Base-by-base conservation (phyloP, 805 yeast genomes). In the Myxozyma sirexii region DNA sequence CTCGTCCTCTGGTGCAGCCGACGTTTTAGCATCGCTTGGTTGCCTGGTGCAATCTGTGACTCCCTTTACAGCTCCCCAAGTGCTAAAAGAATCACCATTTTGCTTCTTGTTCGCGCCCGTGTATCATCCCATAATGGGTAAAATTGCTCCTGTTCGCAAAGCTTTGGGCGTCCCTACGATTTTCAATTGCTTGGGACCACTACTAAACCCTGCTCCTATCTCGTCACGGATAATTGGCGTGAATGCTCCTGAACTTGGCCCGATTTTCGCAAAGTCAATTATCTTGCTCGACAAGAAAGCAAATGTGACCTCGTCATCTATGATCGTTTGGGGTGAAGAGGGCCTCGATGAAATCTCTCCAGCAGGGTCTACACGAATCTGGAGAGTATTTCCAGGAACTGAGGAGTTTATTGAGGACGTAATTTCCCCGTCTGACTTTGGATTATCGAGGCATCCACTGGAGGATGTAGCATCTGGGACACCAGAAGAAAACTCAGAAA, bases 271-370 rank as follows among this genome's bases (percentile, higher is more conserved):
- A 3, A 81, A 84, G 67, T 90, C 97, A 0, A 89, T 91, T 0
- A 77, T 84, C 7, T 75, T 79, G 56, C 77, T 94, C 60, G 88
- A 88, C 62, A 71, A 72, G 48, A 73, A 76, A 37, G 76, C 77
- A 23, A 77, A 78, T 7, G 77, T 78, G 62, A 74, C 76, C 47
- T 71, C 76, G 1, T 56, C 64, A 17, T 88, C 96, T 0, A 82
- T 92, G 83, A 88, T 94, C 21, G 99, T 94, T 19, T 93, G 88
- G 84, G 99, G 99, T 12, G 85, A 85, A 54, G 83, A 88, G 50
- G 97, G 97, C 0, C 77, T 94, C 31, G 99, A 94, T 71, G 99
- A 94, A 75, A 88, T 94, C 37, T 87, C 97, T 1, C 97, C 97
- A 1, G 83, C 86, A 31, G 98, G 97, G 0, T 74, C 77, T 56